Percentiles rank a stretch among this genome's conserved stretches.
Conservation (phyloP, 2,329 filamentous ascomycete genomes). For the Onygena corvina region DNA sequence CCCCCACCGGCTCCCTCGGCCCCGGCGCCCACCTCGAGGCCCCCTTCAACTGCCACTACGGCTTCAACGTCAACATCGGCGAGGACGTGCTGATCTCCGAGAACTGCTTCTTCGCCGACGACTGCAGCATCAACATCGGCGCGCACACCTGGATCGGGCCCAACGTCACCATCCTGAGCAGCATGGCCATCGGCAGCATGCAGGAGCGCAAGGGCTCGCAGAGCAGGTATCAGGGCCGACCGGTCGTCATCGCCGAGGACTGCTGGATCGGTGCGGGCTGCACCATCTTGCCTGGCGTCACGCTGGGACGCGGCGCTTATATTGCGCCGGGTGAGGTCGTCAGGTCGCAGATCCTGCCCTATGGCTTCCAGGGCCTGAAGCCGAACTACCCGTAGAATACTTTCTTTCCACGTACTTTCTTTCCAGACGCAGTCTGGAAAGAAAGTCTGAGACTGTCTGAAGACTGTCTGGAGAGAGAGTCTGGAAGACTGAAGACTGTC, state of each 20-base stretch:
- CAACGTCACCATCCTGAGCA: constrained; percentile 75
- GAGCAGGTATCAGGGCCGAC: constrained; percentile 56
- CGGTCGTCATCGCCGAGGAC: constrained; percentile 64
- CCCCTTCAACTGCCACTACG: constrained; percentile 87
- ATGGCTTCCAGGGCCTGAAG: constrained; percentile 33
- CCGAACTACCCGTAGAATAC: constrained; percentile 24
- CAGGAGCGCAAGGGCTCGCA: constrained; percentile 61
- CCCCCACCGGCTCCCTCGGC: constrained; percentile 51
- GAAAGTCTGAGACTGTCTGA: too few relatives aligned
- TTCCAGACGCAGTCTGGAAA: too few relatives aligned
- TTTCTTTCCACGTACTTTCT: not conserved
- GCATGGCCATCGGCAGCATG: constrained; percentile 59
- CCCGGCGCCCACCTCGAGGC: constrained; percentile 67
- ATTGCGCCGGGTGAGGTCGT: constrained; percentile 37
- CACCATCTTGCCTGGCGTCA: constrained; percentile 43
- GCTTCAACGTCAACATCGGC: constrained; percentile 84
- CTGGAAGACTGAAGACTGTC: too few relatives aligned
- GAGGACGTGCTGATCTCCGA: constrained; percentile 72
- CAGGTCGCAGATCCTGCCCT: constrained; percentile 32
- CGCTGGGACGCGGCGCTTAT: constrained; percentile 32
- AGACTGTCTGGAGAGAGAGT: too few relatives aligned
- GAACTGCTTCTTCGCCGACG: constrained; percentile 76
- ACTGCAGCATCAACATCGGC: constrained; percentile 71
- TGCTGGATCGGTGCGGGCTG: constrained; percentile 53
- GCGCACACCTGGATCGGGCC: constrained; percentile 58